Percentiles rank a stretch among this genome's conserved stretches.
These are phyloP conservation scores for Russula lepida DNA, from an alignment of 768 basidiomycete genomes.

Conservation along the genomic window DNA sequence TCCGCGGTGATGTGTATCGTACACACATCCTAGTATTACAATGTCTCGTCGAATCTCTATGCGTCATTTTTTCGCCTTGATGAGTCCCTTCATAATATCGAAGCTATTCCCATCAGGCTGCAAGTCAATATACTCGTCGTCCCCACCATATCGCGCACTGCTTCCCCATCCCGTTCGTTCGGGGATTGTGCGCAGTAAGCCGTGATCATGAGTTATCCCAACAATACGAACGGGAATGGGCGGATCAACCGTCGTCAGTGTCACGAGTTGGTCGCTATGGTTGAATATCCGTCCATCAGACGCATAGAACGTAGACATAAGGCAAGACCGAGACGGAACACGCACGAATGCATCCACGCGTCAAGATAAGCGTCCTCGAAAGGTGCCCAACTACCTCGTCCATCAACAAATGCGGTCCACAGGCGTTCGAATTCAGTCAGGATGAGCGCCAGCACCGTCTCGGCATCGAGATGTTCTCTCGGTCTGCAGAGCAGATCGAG, in stretches of 20 bases:
- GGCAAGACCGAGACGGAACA: conserved; percentile 20
- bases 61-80: conserved; percentile 40
- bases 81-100: conserved; percentile 86
- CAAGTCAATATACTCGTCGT: conserved; percentile 64
- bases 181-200: conserved; percentile 74
- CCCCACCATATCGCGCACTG: conserved; percentile 20
- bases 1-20: neutral
- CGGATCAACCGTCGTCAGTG: conserved; percentile 68
- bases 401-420: conserved; percentile 64
- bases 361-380: conserved; percentile 75
- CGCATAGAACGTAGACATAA: neutral
- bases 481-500: conserved; percentile 57
- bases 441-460: conserved; percentile 65
- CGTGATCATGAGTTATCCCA: conserved; percentile 83
- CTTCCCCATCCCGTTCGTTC: conserved; percentile 35
- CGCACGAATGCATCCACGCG: conserved; percentile 90
- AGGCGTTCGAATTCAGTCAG: conserved; percentile 68
- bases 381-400: conserved; percentile 63
- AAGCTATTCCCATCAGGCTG: conserved; percentile 98
- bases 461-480: conserved; percentile 46
- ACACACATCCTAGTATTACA: neutral
- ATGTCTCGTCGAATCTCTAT: neutral
- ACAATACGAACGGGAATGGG: conserved; percentile 63
- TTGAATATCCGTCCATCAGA: neutral
- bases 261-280: conserved; percentile 70